Base-by-base conservation (phyloP, 2,329 filamentous ascomycete species). In the Clonostachys byssicola region DNA sequence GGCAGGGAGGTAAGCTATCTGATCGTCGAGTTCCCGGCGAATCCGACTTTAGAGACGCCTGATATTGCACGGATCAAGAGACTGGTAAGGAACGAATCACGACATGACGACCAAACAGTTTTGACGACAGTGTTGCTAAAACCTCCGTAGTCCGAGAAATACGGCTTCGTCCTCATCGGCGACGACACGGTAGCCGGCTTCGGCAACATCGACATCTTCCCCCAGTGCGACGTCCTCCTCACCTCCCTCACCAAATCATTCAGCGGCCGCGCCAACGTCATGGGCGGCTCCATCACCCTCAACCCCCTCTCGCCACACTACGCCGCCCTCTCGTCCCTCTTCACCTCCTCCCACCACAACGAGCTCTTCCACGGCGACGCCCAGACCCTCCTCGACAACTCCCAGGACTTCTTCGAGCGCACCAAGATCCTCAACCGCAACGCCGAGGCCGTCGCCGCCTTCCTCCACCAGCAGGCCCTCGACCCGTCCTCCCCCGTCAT, bases 241-340 rank as follows among this genome's bases (percentile, higher is more conserved):
- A 74, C 74, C 0, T 76, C 71, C 20, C 64, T 82, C 14, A 82
- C 78, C n/a, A 83, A 83, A 59, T 70, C 71, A 2, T 83, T 85
- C 55, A 78, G 65, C 50, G 81, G 81, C 14, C 73, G 73, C 49
- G 70, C 77, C 18, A 71, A 84, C 53, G 73, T 77, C 43, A 73
- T 82, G 65, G 77, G 65, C 34, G 79, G 73, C n/a, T 73, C 70
- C 44, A 54, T 70, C 16, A 66, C 74, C 39, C 63, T 81, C 39
- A 78, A 77, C 54, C 75, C 75, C 0, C 54, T 65, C 5, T 75
- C 72, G 1, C 51, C 56, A 3, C 61, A 68, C 46, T 72, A 78
- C 54, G 6, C 50, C 4, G 48, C 56, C 17, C 60, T 81, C 10
- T 46, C 51, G 35, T 12, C 61, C 56, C 34, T 62, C 53, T 47